Evolutionary conservation across 192 early-diverging fungal species (phyloP).

Genomic region (Backusella sp.): DNA sequence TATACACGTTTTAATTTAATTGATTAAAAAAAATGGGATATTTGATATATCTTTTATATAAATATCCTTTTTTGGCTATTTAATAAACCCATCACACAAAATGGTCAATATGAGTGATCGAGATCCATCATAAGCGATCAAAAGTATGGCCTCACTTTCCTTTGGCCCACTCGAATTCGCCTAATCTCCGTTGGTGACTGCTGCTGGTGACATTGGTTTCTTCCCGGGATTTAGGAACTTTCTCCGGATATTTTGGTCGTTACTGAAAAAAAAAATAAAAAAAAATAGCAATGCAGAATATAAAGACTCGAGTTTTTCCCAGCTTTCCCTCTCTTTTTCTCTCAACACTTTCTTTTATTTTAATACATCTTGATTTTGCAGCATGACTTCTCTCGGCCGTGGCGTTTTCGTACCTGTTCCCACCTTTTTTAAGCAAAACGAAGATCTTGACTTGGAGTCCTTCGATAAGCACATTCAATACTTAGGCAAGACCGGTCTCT

Average conservation of each 20-base stretch:
- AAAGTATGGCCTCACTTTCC: neutral
- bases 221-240: neutral
- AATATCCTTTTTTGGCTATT: neutral
- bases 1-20: neutral
- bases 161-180: neutral
- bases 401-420: constrained; percentile 38
- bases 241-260: neutral
- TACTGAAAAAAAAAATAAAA: neutral
- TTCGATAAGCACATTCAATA: constrained; percentile 35
- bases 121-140: neutral
- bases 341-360: neutral
- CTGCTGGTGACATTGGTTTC: neutral
- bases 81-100: neutral
- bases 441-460: constrained; percentile 37
- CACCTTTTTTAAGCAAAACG: constrained; percentile 39
- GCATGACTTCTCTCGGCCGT: constrained; percentile 19
- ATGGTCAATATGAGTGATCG: no score
- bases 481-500: constrained; percentile 29
- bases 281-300: neutral
- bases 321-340: neutral
- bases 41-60: neutral
- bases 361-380: neutral
- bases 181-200: constrained; percentile 3
- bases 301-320: neutral
- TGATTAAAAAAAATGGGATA: neutral